Conservation (phyloP, 176 grass and related monocot species). For the Pontederia crassipes region DNA sequence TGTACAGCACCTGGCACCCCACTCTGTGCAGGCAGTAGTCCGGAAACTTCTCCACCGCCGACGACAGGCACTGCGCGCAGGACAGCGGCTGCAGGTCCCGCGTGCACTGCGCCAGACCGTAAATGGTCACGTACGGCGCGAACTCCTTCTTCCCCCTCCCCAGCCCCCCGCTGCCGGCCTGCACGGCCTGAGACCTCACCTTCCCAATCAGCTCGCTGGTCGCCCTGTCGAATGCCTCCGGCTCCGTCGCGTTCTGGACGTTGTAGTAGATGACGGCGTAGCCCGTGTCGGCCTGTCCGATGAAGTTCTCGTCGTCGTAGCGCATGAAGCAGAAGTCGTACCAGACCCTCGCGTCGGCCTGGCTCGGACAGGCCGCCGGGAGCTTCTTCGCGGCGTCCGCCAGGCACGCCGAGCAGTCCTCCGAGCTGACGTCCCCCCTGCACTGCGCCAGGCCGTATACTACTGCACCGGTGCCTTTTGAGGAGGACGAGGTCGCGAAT, state of each 20-base stretch:
- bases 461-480: conserved; percentile 17
- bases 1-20: conserved; percentile 62
- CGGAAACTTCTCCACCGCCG: conserved; percentile 45
- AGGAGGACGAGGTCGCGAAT: conserved; percentile 32
- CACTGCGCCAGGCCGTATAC: conserved; percentile 73
- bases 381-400: conserved; percentile 12
- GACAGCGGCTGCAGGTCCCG: conserved; percentile 30
- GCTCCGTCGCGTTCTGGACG: conserved; percentile 51
- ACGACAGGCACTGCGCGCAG: conserved; percentile 57
- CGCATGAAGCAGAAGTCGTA: conserved; percentile 83
- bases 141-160: conserved; percentile 23
- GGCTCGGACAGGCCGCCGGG: conserved; percentile 2
- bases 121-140: conserved; percentile 16
- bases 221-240: conserved; percentile 30
- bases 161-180: background rate
- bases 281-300: conserved; percentile 48
- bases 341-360: conserved; percentile 7
- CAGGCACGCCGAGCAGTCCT: conserved; percentile 45
- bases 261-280: conserved; percentile 45
- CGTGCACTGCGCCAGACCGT: conserved; percentile 68
- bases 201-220: conserved; percentile 30
- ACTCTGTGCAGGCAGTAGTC: conserved; percentile 42
- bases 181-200: conserved; percentile 19
- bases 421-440: conserved; percentile 45
- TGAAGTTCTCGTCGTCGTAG: conserved; percentile 33